Evolutionary conservation across 805 yeast genomes (phyloP).

Genomic region (Spathaspora passalidarum): DNA sequence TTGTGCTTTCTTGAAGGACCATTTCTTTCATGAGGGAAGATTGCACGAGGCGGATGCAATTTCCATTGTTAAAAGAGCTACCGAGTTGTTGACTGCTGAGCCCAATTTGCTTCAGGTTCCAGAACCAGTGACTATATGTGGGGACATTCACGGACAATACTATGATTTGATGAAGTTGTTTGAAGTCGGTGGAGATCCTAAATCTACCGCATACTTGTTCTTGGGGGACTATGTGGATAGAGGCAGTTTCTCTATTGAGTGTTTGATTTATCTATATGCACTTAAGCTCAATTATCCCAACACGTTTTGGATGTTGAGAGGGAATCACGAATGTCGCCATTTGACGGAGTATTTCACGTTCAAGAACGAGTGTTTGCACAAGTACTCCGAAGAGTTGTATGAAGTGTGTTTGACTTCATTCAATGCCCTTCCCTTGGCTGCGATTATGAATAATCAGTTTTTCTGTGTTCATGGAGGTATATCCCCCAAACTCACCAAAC

Average conservation of each 20-base stretch:
- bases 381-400: constrained; percentile 65
- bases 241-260: constrained; percentile 86
- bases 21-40: constrained; percentile 80
- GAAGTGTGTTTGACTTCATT: constrained; percentile 75
- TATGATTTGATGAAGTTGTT: constrained; percentile 86
- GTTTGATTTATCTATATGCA: constrained; percentile 70
- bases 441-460: constrained; percentile 89
- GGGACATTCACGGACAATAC: constrained; percentile 96
- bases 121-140: constrained; percentile 94
- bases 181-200: constrained; percentile 91
- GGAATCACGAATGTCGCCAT: constrained; percentile 94
- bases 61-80: constrained; percentile 62
- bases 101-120: constrained; percentile 79
- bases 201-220: constrained; percentile 71
- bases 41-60: constrained; percentile 67
- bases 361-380: constrained; percentile 84
- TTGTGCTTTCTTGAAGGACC: constrained; percentile 65
- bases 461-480: constrained; percentile 97
- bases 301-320: constrained; percentile 79
- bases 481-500: constrained; percentile 73
- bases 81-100: constrained; percentile 59
- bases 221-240: constrained; percentile 95
- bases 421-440: constrained; percentile 86
- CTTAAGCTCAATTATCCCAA: constrained; percentile 73
- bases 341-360: constrained; percentile 92